Evolutionary conservation across 1,139 yeast species (phyloP).

Genomic region (Taphrina confusa): DNA sequence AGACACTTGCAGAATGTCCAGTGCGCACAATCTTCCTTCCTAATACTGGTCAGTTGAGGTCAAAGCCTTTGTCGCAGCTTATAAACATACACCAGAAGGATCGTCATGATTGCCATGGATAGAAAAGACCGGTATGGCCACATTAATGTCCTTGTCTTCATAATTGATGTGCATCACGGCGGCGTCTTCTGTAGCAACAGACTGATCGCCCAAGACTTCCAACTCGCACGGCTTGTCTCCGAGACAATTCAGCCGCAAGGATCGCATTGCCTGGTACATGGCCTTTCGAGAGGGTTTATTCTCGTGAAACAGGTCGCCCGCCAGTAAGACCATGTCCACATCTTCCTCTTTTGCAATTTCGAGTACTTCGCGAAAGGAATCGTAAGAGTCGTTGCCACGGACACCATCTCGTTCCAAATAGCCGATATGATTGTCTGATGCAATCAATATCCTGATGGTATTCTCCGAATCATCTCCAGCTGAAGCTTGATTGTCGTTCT

Average conservation of each 20-base stretch:
- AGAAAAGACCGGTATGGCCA: slow-evolving; percentile 89
- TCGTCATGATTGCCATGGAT: slow-evolving; percentile 97
- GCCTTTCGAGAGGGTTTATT: slow-evolving; percentile 88
- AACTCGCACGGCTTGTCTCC: slow-evolving; percentile 88
- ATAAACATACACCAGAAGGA: slow-evolving; percentile 72
- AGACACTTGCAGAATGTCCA: slow-evolving; percentile 77
- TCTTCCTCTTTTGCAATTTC: slow-evolving; percentile 54
- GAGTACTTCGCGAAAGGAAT: slow-evolving; percentile 81
- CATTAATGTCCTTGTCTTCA: slow-evolving; percentile 85
- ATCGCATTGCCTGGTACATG: slow-evolving; percentile 75
- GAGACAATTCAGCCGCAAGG: slow-evolving; percentile 70
- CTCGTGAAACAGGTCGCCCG: slow-evolving; percentile 89
- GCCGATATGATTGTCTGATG: slow-evolving; percentile 97
- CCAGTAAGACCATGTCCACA: slow-evolving; percentile 84
- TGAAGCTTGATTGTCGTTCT: neutral
- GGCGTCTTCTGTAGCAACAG: slow-evolving; percentile 58
- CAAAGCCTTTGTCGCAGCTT: too few relatives aligned
- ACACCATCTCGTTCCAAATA: slow-evolving; percentile 86
- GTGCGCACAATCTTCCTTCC: slow-evolving; percentile 73
- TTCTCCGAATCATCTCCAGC: slow-evolving; percentile 41
- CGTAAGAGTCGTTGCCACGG: slow-evolving; percentile 87
- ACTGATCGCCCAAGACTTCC: slow-evolving; percentile 79
- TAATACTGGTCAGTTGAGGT: slow-evolving; percentile 38
- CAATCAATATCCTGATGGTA: slow-evolving; percentile 73
- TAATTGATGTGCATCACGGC: slow-evolving; percentile 69